phyloP scores from a whole-genome alignment of 2,329 filamentous ascomycete species.

The Coniochaeta prunicola region DNA sequence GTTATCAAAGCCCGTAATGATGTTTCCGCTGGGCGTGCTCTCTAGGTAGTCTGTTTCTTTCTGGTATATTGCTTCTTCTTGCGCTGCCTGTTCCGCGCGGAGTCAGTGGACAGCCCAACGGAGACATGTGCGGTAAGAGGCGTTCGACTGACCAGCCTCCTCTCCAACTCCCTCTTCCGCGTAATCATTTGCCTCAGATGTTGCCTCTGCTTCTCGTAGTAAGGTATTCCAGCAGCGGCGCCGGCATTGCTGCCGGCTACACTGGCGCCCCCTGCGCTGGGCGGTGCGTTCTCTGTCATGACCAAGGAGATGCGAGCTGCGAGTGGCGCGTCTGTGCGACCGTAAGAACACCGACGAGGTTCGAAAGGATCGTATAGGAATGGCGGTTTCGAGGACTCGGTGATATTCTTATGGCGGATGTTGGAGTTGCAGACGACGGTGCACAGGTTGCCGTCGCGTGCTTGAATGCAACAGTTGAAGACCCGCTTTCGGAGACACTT shows the following conservation, averaged over 20 bases:
- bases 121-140: constrained; percentile 9
- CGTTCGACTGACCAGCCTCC: constrained; percentile 19
- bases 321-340: neutral
- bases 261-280: neutral
- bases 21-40: constrained; percentile 83
- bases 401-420: neutral
- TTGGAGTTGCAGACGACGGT: neutral
- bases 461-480: neutral
- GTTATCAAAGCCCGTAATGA: constrained; percentile 95
- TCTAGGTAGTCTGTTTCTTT: constrained; percentile 87
- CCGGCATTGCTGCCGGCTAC: constrained; percentile 14
- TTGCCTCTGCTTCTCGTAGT: constrained; percentile 65
- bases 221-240: constrained; percentile 48
- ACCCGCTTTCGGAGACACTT: neutral
- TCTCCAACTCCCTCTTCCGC: constrained; percentile 51
- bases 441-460: neutral
- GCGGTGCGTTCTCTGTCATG: constrained; percentile 15
- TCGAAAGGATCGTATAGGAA: neutral
- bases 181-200: constrained; percentile 60
- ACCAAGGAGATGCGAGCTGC: neutral
- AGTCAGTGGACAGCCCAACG: neutral
- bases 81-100: constrained; percentile 10
- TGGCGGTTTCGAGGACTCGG: neutral
- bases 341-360: neutral
- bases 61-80: constrained; percentile 75